A percentile compares a stretch with the other conserved stretches of the same genome.
Conservation (phyloP, 1,284 basidiomycete genomes). For the Singerocomus rubriflavus region DNA sequence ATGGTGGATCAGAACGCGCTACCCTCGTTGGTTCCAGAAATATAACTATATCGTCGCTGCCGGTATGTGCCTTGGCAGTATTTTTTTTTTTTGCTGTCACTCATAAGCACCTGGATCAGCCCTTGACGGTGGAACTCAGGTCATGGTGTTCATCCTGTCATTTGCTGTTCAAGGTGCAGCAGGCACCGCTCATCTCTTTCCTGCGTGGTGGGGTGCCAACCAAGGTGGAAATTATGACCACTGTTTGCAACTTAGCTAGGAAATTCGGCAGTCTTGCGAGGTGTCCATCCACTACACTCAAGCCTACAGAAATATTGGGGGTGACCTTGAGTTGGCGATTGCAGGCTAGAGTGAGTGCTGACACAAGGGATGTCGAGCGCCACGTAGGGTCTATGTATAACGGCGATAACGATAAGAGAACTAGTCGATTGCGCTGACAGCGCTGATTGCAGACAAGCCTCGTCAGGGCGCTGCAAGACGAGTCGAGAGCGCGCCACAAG, state of each 20-base stretch:
- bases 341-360: no score
- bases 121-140: constrained; percentile 60
- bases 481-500: no score
- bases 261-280: no score
- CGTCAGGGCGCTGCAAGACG: no score
- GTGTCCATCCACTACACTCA: no score
- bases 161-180: constrained; percentile 72
- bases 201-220: constrained; percentile 56
- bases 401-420: no score
- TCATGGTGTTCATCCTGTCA: constrained; percentile 69
- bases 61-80: constrained; percentile 26
- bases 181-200: constrained; percentile 54
- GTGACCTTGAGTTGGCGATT: no score
- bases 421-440: no score
- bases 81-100: background rate
- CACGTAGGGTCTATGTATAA: no score
- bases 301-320: no score
- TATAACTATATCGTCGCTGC: constrained; percentile 48
- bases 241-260: constrained; percentile 10
- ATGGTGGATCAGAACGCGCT: constrained; percentile 53
- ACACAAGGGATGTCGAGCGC: no score
- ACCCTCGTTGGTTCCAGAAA: constrained; percentile 54
- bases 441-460: no score
- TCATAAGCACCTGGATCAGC: constrained; percentile 26
- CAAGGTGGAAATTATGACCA: constrained; percentile 36